Base-by-base conservation (phyloP, 2,329 filamentous ascomycete species). In the Penicillium freii region DNA sequence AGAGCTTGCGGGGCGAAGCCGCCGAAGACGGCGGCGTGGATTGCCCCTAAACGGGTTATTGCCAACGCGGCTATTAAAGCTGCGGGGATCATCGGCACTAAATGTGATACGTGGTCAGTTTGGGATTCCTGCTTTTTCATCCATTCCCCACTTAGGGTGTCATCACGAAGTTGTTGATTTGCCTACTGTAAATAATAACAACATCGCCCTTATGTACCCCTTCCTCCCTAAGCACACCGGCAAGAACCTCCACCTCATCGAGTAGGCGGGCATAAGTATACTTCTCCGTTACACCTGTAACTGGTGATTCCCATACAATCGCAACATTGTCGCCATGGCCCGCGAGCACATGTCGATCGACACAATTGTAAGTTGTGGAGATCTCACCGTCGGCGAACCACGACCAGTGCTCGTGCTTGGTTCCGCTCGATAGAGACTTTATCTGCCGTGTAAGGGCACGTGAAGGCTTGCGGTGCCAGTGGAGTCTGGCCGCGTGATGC, bases 51-150 rank as follows among this genome's bases (percentile, higher is more conserved):
- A 10, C 92, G 85, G 59, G 86, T 86, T 58, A 89, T 84, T 25
- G 93, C 92, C 4, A 97, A 84, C 62, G 94, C 91, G 10, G 89
- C 92, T 60, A 95, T 86, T n/a, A 96, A 73, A 1, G 92, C 90
- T 0, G 91, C 87, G 0, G 93, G 92, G 43, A 97, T 91, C 92
- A 97, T 97, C 54, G 92, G 92, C 92, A 97, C 88, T 91, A 17
- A 19, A 23, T 29, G 21, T 4, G 10, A 13, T 40, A 25, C 6
- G 15, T 40, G 11, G 29, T 56, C n/a, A 46, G 27, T n/a, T 45
- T 21, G 4, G 25, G 13, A 15, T 19, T 6, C 15, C 21, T 23
- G 4, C 5, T 15, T 34, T 34, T 34, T 21, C 17, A 40, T 34
- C 5, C 13, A 21, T 38, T n/a, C 21, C 5, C 17, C 38, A 15